Evolutionary conservation across 2,329 filamentous ascomycete genomes (phyloP), one percentile per base, ranked within the genome.

Genomic region (Furcasterigmium furcatum): DNA sequence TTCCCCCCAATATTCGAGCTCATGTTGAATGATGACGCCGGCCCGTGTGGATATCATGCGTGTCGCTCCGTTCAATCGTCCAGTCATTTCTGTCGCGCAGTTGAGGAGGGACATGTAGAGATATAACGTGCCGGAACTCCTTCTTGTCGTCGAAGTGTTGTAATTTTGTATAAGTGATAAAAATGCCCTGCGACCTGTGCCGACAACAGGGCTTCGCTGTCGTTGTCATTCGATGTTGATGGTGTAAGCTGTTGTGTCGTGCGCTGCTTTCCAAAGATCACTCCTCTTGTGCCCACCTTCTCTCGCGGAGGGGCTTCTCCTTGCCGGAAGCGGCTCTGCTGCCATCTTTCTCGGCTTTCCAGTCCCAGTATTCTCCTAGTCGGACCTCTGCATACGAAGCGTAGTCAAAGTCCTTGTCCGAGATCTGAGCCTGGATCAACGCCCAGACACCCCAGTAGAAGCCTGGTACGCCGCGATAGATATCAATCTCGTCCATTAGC

Each of bases 321-420:
- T 77, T 74, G n/a, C 69, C 72, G 5, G 64, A 54, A 3, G 60
- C 61, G 19, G 56, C 58, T 39, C 88, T 77, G 49, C 74, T 80
- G 8, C 86, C 87, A 46, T 85, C 79, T 19, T 72, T 67, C 63
- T 92, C 88, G 38, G 77, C 83, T 61, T 91, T 88, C 90, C 90
- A 96, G 4, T 86, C 90, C 79, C 86, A 95, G 68, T 96, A 97
- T 70, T 97, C 94, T 42, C 87, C 85, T 6, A 99, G 73, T 45
- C 94, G 78, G 14, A 86, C 68, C 65, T 96, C 89, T 10, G 94
- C 92, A 63, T 97, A 99, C 9, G 79, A 82, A 36, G 90, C 88
- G 63, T 99, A 99, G 68, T 99, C 91, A 61, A 99, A 99, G 62
- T 96, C 88, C 58, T 99, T 99, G 53, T 92, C 82, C 10, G 89